phyloP scores from a whole-genome alignment of 1,284 basidiomycete species.

The Hypsizygus ulmarius region DNA sequence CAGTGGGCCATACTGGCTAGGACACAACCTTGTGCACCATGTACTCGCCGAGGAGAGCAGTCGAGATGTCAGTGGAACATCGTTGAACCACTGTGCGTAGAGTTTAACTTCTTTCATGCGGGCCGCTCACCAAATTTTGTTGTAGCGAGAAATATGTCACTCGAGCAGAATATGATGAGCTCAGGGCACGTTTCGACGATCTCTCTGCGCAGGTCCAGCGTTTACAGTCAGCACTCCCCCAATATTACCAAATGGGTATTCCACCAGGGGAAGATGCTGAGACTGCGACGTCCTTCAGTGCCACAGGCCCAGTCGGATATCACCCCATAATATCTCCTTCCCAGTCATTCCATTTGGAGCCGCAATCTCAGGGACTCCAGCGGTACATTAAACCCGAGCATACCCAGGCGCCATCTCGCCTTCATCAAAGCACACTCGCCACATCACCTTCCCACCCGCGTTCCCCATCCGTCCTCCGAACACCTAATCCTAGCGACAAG shows the following conservation, averaged over 20 bases:
- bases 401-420: constrained; percentile 18
- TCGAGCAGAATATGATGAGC: constrained; percentile 45
- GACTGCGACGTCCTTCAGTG: constrained; percentile 26
- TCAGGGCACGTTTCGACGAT: constrained; percentile 42
- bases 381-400: constrained; percentile 33
- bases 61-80: constrained; percentile 49
- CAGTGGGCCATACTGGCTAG: constrained; percentile 25
- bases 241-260: constrained; percentile 30
- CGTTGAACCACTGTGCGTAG: constrained; percentile 45
- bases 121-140: constrained; percentile 3
- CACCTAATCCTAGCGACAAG: constrained; percentile 15
- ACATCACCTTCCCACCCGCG: constrained; percentile 18
- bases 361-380: constrained; percentile 25
- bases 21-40: constrained; percentile 46
- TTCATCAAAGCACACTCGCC: constrained; percentile 16
- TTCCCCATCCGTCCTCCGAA: constrained; percentile 20
- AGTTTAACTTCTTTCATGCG: constrained; percentile 5
- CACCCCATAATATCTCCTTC: constrained; percentile 31
- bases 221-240: constrained; percentile 25
- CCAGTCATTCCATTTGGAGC: constrained; percentile 27
- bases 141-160: constrained; percentile 47
- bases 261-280: constrained; percentile 26
- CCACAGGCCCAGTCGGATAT: constrained; percentile 27
- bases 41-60: constrained; percentile 47
- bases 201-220: constrained; percentile 38